Evolutionary conservation across 306 rosid species (phyloP).

Genomic region (Casuarina cunninghamiana): DNA sequence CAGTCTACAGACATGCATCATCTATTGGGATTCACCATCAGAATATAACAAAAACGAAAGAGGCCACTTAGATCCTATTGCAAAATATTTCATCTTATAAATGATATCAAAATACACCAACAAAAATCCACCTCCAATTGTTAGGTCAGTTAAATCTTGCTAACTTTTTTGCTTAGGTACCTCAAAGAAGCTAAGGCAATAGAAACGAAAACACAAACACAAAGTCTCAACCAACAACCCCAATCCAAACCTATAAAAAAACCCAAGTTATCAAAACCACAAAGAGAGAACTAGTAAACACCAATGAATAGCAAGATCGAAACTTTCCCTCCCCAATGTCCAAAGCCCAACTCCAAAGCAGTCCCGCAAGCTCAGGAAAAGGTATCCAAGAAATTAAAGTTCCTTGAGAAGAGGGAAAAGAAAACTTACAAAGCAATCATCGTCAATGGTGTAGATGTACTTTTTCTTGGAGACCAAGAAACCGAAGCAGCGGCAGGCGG

Average conservation of each 20-base stretch:
- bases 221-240: neutral
- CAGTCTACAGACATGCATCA: too few species aligned
- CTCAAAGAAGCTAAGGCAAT: neutral
- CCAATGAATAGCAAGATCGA: conserved; percentile 9
- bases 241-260: neutral
- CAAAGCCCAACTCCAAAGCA: conserved; percentile 17
- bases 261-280: neutral
- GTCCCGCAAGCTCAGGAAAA: neutral
- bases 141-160: neutral
- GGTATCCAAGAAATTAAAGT: neutral
- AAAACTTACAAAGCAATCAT: conserved; percentile 76
- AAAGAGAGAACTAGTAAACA: neutral
- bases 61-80: neutral
- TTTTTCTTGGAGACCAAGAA: conserved; percentile 71
- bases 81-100: neutral
- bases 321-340: neutral
- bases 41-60: neutral
- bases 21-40: neutral
- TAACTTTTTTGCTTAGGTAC: neutral
- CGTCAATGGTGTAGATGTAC: conserved; percentile 86
- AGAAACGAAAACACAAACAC: neutral
- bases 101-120: neutral
- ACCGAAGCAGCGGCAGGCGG: conserved; percentile 84
- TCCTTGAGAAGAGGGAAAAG: neutral
- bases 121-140: neutral